phyloP scores from a whole-genome alignment of 2,329 filamentous ascomycete species.

The Curvularia hawaiiensis region DNA sequence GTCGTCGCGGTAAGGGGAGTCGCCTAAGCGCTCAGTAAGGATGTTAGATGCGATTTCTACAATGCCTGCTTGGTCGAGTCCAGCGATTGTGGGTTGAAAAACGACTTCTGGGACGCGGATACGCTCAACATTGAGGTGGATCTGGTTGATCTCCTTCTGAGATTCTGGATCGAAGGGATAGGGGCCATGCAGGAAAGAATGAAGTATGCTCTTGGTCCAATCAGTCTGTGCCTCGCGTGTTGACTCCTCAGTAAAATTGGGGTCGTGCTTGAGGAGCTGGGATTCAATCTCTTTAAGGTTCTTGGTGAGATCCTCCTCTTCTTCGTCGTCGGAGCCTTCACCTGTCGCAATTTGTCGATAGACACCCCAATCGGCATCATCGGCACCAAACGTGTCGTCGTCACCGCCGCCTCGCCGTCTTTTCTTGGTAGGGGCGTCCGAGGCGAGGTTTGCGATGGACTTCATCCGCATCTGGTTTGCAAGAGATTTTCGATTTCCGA shows the following conservation, averaged over 20 bases:
- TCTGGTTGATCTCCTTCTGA: constrained; percentile 80
- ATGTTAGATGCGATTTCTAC: constrained; percentile 93
- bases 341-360: constrained; percentile 92
- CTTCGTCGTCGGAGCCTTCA: constrained; percentile 81
- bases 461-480: constrained; percentile 99
- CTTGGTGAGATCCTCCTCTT: constrained; percentile 82
- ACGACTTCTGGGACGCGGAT: constrained; percentile 93
- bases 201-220: constrained; percentile 90
- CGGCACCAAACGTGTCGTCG: constrained; percentile 94
- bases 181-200: constrained; percentile 87
- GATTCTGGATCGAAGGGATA: constrained; percentile 82
- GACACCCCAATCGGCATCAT: constrained; percentile 97
- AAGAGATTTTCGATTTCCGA: constrained; percentile 94
- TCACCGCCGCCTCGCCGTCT: constrained; percentile 83
- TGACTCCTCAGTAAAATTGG: constrained; percentile 87
- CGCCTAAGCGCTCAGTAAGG: constrained; percentile 76
- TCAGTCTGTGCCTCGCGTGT: constrained; percentile 91
- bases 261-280: constrained; percentile 85
- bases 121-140: constrained; percentile 95
- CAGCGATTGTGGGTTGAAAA: constrained; percentile 90
- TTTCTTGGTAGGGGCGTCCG: constrained; percentile 83
- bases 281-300: constrained; percentile 78
- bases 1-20: constrained; percentile 63
- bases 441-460: constrained; percentile 92
- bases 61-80: constrained; percentile 90